phyloP scores from a whole-genome alignment of 495 filamentous ascomycete genomes.

The Penicillium crystallinum region DNA sequence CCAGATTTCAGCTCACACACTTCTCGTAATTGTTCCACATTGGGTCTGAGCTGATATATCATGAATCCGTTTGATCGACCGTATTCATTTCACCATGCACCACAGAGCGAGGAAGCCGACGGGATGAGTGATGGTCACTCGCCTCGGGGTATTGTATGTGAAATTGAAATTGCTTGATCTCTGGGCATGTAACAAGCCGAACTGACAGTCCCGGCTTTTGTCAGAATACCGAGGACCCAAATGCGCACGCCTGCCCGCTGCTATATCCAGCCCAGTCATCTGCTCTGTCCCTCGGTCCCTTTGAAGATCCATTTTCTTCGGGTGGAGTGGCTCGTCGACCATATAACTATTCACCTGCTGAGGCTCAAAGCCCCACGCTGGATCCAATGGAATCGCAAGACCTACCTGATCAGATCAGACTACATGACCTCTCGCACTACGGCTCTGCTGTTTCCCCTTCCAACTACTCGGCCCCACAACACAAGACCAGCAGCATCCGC shows the following conservation, averaged over 20 bases:
- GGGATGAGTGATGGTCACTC: background rate
- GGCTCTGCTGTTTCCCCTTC: slow-evolving; percentile 5
- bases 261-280: background rate
- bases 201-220: background rate
- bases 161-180: slow-evolving; percentile 1
- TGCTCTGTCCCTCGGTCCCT: background rate
- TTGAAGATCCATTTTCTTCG: background rate
- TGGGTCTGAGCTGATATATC: background rate
- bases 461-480: background rate
- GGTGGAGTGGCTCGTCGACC: background rate
- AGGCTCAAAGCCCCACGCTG: background rate
- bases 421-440: background rate
- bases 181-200: slow-evolving; percentile 3
- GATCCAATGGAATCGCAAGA: background rate
- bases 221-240: background rate
- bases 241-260: background rate
- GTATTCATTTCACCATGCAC: slow-evolving; percentile 1
- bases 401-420: slow-evolving; percentile 2
- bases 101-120: background rate
- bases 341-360: background rate
- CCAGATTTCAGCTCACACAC: slow-evolving; percentile 2
- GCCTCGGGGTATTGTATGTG: background rate
- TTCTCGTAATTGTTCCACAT: background rate
- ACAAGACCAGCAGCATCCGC: slow-evolving; percentile 33
- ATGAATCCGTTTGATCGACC: background rate